Percentiles rank a stretch among this genome's conserved stretches.
phyloP scores from a whole-genome alignment of 192 early-diverging fungal species.

The Backusella parvicylindrica region DNA sequence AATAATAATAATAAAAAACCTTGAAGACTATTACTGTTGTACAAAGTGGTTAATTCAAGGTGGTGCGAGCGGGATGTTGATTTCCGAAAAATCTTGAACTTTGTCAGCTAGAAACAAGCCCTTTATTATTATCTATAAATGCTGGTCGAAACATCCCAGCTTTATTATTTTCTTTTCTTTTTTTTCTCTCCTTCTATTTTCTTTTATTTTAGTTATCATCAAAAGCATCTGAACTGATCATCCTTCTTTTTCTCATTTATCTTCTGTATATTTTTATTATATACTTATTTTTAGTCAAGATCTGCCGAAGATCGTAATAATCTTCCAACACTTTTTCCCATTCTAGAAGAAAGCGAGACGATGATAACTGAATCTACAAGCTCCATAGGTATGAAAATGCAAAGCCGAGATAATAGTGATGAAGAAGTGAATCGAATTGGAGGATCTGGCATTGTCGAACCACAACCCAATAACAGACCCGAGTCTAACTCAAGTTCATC shows the following conservation, averaged over 20 bases:
- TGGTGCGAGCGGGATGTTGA: not conserved
- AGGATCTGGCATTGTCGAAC: not conserved
- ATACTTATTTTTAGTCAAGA: not conserved
- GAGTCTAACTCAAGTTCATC: not conserved
- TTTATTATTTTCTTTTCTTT: not conserved
- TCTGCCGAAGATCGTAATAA: not conserved
- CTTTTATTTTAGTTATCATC: not conserved
- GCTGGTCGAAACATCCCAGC: not conserved
- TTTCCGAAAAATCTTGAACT: not conserved
- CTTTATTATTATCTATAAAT: not conserved
- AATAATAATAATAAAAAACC: not conserved
- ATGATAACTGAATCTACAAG: not conserved
- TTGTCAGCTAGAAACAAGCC: not conserved
- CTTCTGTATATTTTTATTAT: not conserved
- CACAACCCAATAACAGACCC: not conserved
- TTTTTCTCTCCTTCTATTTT: not conserved
- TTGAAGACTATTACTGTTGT: not conserved
- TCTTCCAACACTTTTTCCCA: not conserved
- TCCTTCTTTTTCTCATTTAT: not conserved
- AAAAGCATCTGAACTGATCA: not conserved
- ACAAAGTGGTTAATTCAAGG: not conserved
- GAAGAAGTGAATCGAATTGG: constrained; percentile 1
- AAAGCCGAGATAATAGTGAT: not conserved
- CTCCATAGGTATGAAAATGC: not conserved
- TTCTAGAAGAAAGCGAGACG: constrained; percentile 9